Evolutionary conservation across 2,329 filamentous ascomycete genomes (phyloP).

Genomic region (Phyllosticta capitalensis): DNA sequence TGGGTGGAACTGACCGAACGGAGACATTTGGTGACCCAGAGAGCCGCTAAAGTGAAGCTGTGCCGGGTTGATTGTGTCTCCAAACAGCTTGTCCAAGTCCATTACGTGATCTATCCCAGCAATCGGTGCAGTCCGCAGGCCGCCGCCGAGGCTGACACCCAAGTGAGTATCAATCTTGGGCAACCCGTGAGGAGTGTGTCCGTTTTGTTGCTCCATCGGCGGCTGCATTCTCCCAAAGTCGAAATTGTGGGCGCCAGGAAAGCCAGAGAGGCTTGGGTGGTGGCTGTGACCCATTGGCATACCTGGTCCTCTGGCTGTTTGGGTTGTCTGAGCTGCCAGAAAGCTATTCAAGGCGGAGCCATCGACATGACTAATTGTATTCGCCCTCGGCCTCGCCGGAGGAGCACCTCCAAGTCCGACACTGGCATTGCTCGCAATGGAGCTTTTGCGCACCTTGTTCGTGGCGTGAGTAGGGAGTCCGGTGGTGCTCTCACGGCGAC

Average conservation of each 20-base stretch:
- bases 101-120: conserved; percentile 58
- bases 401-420: conserved; percentile 40
- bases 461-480: conserved; percentile 55
- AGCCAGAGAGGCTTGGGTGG: conserved; percentile 63
- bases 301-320: conserved; percentile 35
- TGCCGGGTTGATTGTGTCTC: conserved; percentile 55
- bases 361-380: conserved; percentile 93
- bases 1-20: conserved; percentile 35
- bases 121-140: conserved; percentile 64
- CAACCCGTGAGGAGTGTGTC: conserved; percentile 63
- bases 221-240: conserved; percentile 66
- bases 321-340: conserved; percentile 49
- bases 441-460: conserved; percentile 83
- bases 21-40: conserved; percentile 49
- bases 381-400: conserved; percentile 67
- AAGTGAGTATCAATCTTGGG: conserved; percentile 78
- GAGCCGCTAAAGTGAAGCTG: conserved; percentile 77
- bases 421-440: conserved; percentile 55
- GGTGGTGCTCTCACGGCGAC: conserved; percentile 74
- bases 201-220: conserved; percentile 24
- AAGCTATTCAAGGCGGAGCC: conserved; percentile 59
- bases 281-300: conserved; percentile 50
- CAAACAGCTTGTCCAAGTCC: conserved; percentile 64
- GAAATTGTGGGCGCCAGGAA: conserved; percentile 47
- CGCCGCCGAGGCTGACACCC: conserved; percentile 54